Evolutionary conservation across 73 alveolate species (phyloP).

Genomic region (Symbiodinium natans): DNA sequence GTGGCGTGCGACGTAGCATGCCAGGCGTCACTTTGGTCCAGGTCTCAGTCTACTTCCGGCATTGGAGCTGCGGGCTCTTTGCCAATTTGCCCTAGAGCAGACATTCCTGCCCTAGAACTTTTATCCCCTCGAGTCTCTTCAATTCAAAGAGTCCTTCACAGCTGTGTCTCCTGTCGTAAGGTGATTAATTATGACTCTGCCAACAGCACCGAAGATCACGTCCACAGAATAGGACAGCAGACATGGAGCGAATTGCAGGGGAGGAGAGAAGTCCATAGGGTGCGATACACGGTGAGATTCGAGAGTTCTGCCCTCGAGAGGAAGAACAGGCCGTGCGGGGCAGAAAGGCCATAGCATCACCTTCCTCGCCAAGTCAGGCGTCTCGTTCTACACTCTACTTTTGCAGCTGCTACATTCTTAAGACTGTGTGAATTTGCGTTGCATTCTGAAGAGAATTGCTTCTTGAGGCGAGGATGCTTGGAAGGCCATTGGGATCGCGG

Average conservation of each 20-base stretch:
- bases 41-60: background rate
- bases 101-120: no score
- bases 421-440: no score
- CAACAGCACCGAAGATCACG: constrained; percentile 96
- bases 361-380: constrained; percentile 76
- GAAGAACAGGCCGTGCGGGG: constrained; percentile 96
- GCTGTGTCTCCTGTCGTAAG: no score
- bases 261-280: background rate
- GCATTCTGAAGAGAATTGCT: no score
- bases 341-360: constrained; percentile 95
- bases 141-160: no score
- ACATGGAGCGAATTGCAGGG: background rate
- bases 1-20: no score
- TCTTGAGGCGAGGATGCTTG: constrained; percentile 86
- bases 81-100: no score
- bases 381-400: no score
- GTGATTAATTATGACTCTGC: constrained; percentile 96
- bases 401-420: no score
- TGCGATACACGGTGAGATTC: background rate
- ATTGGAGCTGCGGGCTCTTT: no score
- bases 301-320: constrained; percentile 56
- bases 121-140: no score
- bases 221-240: constrained; percentile 94
- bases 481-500: constrained; percentile 92
- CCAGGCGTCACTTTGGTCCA: constrained; percentile 56